phyloP scores from a whole-genome alignment of 2,329 filamentous ascomycete species.

The Verticillium isaacii region DNA sequence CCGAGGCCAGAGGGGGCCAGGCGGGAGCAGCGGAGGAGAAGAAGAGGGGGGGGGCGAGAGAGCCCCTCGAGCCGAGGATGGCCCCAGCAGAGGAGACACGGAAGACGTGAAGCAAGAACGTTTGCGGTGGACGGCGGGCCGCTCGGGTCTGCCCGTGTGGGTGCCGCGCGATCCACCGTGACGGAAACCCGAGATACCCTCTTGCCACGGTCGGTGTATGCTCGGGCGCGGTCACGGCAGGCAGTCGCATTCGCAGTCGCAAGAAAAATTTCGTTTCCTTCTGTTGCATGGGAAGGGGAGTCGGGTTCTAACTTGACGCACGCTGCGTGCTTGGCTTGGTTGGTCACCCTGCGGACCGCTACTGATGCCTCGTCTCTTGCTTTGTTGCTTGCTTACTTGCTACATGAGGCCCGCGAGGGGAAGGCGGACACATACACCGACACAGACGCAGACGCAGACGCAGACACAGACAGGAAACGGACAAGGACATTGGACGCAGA shows the following conservation, averaged over 20 bases:
- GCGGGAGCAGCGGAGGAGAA: neutral
- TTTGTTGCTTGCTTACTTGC: neutral
- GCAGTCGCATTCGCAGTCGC: slow-evolving; percentile 1
- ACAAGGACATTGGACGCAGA: neutral
- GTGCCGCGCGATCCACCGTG: neutral
- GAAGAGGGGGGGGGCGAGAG: neutral
- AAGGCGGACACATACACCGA: neutral
- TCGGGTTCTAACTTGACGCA: slow-evolving; percentile 26
- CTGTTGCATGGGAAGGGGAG: slow-evolving; percentile 31
- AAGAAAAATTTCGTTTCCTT: slow-evolving; percentile 18
- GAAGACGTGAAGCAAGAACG: neutral
- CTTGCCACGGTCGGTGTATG: slow-evolving; percentile 1
- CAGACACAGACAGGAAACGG: neutral
- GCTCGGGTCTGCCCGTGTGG: neutral
- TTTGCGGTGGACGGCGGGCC: slow-evolving; percentile 3
- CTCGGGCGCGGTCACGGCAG: slow-evolving; percentile 1
- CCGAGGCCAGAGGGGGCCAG: neutral
- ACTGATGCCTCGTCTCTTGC: neutral
- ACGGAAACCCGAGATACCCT: slow-evolving; percentile 1
- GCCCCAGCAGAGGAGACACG: neutral
- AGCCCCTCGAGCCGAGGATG: neutral
- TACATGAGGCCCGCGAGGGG: neutral
- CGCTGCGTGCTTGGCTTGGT: neutral
- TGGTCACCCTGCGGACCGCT: neutral
- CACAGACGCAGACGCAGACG: neutral